These are phyloP conservation scores for Hyphodiscus sp. DNA, from an alignment of 2,329 filamentous ascomycete species.

Conservation along the genomic window DNA sequence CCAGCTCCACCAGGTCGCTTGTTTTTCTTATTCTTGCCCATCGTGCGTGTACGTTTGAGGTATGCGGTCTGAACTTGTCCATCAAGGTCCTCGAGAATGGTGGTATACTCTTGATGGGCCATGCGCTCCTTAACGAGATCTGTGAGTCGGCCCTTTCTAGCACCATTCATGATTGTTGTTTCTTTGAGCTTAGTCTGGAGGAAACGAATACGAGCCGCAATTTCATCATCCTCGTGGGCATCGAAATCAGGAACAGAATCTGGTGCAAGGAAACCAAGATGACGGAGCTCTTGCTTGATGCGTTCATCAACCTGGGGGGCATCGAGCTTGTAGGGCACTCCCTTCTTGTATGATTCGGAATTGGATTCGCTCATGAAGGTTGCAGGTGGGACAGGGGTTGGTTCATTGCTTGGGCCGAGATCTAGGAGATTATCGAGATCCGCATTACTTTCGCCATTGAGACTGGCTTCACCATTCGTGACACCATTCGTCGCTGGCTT, in stretches of 20 bases:
- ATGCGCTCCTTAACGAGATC: slow-evolving; percentile 88
- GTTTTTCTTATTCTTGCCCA: slow-evolving; percentile 90
- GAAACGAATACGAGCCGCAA: slow-evolving; percentile 80
- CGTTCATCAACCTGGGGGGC: slow-evolving; percentile 85
- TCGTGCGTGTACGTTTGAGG: slow-evolving; percentile 87
- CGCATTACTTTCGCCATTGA: slow-evolving; percentile 39
- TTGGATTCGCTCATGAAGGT: slow-evolving; percentile 74
- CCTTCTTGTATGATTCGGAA: slow-evolving; percentile 72
- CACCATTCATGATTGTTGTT: slow-evolving; percentile 81
- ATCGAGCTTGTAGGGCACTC: slow-evolving; percentile 68
- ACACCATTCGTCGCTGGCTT: slow-evolving; percentile 47
- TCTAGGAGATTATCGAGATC: slow-evolving; percentile 23
- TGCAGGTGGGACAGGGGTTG: slow-evolving; percentile 52
- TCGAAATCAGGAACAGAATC: slow-evolving; percentile 73
- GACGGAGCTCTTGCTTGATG: slow-evolving; percentile 81
- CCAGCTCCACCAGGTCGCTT: slow-evolving; percentile 72
- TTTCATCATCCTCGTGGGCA: slow-evolving; percentile 86
- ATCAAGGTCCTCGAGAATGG: slow-evolving; percentile 94
- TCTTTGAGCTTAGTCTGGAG: slow-evolving; percentile 78
- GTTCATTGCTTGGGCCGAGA: slow-evolving; percentile 20
- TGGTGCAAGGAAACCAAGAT: slow-evolving; percentile 77
- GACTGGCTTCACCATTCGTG: slow-evolving; percentile 40
- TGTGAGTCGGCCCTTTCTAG: slow-evolving; percentile 77
- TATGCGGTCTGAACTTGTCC: slow-evolving; percentile 92
- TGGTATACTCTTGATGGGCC: slow-evolving; percentile 94